Evolutionary conservation across 2,329 filamentous ascomycete genomes (phyloP).

Genomic region (Aspergillus versicolor): DNA sequence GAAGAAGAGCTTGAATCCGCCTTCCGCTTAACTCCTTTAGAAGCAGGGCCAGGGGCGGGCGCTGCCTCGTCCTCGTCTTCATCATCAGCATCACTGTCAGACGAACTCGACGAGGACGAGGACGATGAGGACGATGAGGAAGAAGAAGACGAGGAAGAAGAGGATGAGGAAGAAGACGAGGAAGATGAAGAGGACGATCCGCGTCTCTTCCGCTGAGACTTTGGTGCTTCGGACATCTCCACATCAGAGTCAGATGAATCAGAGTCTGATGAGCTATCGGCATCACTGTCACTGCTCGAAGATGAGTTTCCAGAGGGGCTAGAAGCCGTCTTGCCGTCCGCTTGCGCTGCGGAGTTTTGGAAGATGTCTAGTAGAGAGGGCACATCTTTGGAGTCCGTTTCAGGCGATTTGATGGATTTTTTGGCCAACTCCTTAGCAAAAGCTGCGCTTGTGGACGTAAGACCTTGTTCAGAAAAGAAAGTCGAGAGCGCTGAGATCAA

Average conservation of each 20-base stretch:
- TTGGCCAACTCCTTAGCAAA: conserved; percentile 61
- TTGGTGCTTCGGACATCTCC: conserved; percentile 43
- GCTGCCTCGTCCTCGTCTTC: conserved; percentile 54
- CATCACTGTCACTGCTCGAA: conserved; percentile 19
- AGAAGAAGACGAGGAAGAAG: conserved; percentile 32
- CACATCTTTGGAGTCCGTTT: conserved; percentile 27
- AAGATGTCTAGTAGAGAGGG: conserved; percentile 44
- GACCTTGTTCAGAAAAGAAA: conserved; percentile 68
- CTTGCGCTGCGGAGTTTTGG: conserved; percentile 27
- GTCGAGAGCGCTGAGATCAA: conserved; percentile 65
- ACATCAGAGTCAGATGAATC: conserved; percentile 42
- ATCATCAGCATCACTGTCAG: conserved; percentile 54
- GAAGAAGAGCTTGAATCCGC: conserved; percentile 47
- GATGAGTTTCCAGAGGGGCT: conserved; percentile 4
- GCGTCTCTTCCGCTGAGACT: conserved; percentile 29
- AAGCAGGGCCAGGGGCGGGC: conserved; percentile 32
- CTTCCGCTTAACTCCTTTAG: conserved; percentile 59
- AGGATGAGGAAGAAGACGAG: conserved; percentile 33
- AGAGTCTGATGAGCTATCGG: conserved; percentile 30
- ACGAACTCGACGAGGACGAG: conserved; percentile 33
- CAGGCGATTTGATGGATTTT: conserved; percentile 23
- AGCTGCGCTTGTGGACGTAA: conserved; percentile 59
- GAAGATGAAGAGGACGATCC: conserved; percentile 35
- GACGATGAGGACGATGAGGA: conserved; percentile 29
- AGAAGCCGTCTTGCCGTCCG: conserved; percentile 14